Conservation (phyloP, 352 stramenopile species). For the Pythium vanterpoolii region DNA sequence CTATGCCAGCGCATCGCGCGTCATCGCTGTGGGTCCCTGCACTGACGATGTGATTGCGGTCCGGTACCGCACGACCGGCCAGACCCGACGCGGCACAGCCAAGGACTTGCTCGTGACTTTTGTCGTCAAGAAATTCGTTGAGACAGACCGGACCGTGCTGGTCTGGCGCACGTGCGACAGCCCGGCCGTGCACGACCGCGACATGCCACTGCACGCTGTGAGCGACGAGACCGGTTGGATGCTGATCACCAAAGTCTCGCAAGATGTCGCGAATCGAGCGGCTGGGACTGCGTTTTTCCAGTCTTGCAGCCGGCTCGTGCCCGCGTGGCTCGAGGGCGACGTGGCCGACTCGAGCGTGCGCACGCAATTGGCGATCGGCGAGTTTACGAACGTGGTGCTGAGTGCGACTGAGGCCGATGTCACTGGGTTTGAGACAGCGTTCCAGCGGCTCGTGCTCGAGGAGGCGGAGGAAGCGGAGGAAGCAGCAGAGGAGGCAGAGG, state of each 20-base stretch:
- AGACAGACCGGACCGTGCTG: constrained; percentile 37
- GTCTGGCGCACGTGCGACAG: constrained; percentile 38
- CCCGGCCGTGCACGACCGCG: constrained; percentile 29
- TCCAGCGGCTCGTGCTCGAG: constrained; percentile 14
- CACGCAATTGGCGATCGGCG: constrained; percentile 23
- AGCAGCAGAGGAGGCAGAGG: no score
- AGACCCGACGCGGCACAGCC: neutral
- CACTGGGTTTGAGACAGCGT: constrained; percentile 12
- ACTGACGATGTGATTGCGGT: constrained; percentile 5
- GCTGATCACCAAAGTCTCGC: constrained; percentile 36
- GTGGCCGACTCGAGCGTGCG: constrained; percentile 24
- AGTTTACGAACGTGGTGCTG: constrained; percentile 23
- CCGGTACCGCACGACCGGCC: constrained; percentile 5
- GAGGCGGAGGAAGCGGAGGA: neutral
- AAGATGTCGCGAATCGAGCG: neutral
- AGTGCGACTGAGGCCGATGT: constrained; percentile 19
- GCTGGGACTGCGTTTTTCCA: constrained; percentile 31
- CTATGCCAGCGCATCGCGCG: neutral
- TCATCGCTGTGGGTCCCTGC: neutral
- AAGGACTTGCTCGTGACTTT: constrained; percentile 33
- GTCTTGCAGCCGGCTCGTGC: constrained; percentile 35
- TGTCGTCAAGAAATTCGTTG: constrained; percentile 42
- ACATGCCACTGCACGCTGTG: constrained; percentile 34
- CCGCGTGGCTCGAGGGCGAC: constrained; percentile 13
- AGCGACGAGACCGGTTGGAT: constrained; percentile 66